A percentile compares a stretch with the other conserved stretches of the same genome.
Conservation (phyloP, 495 filamentous ascomycete genomes). For the Neurospora tetraspora region DNA sequence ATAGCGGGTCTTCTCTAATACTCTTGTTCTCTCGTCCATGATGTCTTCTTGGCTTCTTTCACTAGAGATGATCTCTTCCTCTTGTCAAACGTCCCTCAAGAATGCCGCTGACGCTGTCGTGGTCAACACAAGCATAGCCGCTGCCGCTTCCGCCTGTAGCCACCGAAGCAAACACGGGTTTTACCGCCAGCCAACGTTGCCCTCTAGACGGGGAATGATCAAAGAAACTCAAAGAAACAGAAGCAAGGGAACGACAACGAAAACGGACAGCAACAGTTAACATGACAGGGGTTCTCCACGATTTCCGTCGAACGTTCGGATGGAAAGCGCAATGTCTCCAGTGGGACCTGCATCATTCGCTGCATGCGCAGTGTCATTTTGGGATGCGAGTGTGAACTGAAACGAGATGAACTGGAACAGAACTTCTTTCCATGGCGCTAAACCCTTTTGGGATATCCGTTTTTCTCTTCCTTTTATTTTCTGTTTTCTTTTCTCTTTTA, state of each 20-base stretch:
- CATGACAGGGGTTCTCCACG: not conserved
- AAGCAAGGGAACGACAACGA: not conserved
- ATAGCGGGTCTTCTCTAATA: not conserved
- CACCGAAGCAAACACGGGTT: not conserved
- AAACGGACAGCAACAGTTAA: not conserved
- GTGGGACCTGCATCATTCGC: not conserved
- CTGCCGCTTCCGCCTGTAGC: not conserved
- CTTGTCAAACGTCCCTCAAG: not conserved
- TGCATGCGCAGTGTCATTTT: not conserved
- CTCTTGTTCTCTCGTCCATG: not conserved
- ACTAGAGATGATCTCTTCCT: not conserved
- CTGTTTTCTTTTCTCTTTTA: not conserved
- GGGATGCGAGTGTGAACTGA: no score
- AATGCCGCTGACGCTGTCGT: not conserved
- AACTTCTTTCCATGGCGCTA: not conserved
- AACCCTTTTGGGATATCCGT: not conserved
- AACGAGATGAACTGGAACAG: not conserved
- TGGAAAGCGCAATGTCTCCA: not conserved
- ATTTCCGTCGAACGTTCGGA: not conserved
- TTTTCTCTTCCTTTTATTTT: not conserved
- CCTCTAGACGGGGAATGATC: not conserved
- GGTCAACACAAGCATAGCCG: not conserved
- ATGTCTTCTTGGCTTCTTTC: not conserved
- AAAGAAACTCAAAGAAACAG: not conserved
- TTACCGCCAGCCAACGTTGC: not conserved